Percentiles rank a stretch among this genome's conserved stretches.
Evolutionary conservation across 192 early-diverging fungal genomes (phyloP).

Genomic region (Lunasporangiospora selenospora): DNA sequence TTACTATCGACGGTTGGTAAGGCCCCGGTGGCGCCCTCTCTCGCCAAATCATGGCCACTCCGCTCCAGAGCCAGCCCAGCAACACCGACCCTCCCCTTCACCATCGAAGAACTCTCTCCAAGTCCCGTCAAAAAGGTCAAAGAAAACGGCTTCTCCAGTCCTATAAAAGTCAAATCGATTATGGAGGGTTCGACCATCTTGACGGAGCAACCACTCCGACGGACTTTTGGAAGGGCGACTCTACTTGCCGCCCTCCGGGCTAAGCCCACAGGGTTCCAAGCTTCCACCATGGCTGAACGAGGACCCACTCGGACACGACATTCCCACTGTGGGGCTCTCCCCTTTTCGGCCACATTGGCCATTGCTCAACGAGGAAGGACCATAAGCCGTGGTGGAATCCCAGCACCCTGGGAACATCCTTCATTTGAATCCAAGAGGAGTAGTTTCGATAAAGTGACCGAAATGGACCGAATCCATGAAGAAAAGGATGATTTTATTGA

Average conservation of each 20-base stretch:
- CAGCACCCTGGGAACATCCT: neutral
- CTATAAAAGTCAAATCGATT: neutral
- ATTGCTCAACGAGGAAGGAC: constrained; percentile 9
- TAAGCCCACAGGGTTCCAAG: too few species aligned
- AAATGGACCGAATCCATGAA: neutral
- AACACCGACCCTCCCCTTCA: too few species aligned
- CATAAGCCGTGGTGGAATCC: neutral
- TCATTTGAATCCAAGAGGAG: neutral
- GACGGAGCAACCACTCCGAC: neutral
- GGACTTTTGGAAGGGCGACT: neutral
- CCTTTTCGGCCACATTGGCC: constrained; percentile 18
- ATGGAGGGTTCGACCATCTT: neutral
- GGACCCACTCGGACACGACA: constrained; percentile 2
- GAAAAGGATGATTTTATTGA: constrained; percentile 25
- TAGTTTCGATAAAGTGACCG: neutral
- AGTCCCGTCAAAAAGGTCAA: too few species aligned
- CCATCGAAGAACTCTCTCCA: too few species aligned
- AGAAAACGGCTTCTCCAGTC: too few species aligned
- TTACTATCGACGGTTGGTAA: neutral
- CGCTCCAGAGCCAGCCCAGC: too few species aligned
- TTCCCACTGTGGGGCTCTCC: neutral
- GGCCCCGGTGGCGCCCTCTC: too few species aligned
- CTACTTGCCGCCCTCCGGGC: too few species aligned
- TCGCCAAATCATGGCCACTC: too few species aligned
- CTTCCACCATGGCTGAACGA: too few species aligned